Conservation (phyloP, 164 flowering plant species). For the Vitis vinifera region ASM3070453v1 NC_081822.1:7732501-7733000, state of each 20-base stretch:
- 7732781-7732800: conserved; percentile 19
- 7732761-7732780: conserved; percentile 21
- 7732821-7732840: conserved; percentile 28
- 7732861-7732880: conserved; percentile 42
- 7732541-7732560: conserved; percentile 28
- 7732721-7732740: conserved; percentile 35
- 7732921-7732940: conserved; percentile 32
- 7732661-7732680: conserved; percentile 53
- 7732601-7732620: conserved; percentile 52
- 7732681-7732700: conserved; percentile 33
- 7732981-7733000: conserved; percentile 13
- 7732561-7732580: conserved; percentile 31
- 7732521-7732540: conserved; percentile 59
- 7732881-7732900: conserved; percentile 19
- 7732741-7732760: conserved; percentile 30
- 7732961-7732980: conserved; percentile 33
- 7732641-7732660: conserved; percentile 68
- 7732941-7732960: conserved; percentile 53
- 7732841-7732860: conserved; percentile 48
- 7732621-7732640: conserved; percentile 30
- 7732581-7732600: conserved; percentile 58
- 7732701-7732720: conserved; percentile 48
- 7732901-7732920: not conserved
- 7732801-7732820: conserved; percentile 44
- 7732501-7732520: conserved; percentile 62